Evolutionary conservation across 495 filamentous ascomycete species (phyloP), one percentile per base, ranked within the genome.

Genomic region (Lasiosphaeria hispida): DNA sequence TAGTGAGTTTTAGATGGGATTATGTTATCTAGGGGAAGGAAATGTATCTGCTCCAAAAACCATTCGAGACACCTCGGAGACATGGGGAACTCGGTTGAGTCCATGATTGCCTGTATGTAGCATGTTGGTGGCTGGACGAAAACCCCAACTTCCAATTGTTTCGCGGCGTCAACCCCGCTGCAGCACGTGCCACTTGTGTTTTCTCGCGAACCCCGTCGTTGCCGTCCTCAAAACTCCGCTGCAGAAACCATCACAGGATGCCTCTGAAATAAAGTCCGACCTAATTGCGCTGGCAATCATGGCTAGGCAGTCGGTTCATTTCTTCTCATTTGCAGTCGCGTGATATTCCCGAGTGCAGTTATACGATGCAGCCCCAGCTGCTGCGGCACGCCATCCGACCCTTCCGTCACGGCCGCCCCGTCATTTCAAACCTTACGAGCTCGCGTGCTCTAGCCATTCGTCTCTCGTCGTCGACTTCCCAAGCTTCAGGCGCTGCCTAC

Each of bases 241-340:
- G 74, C 69, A 77, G 71, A 75, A 69, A 75, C 68, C 68, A 75
- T 80, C 75, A 78, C 75, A 70, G 69, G 57, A 72, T 70, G 61
- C 49, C 34, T 48, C 30, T 50, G 41, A 51, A 59, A 62, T 57
- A 63, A 60, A 57, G 40, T 44, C 39, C 55, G 33, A 17, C 19
- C 55, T 15, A 11, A 37, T 39, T 42, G 42, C 59, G 59, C 59
- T 30, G 48, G 49, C 33, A 58, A 23, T 34, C 48, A 62, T 55
- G 54, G 59, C 43, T 30, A 40, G 14, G 23, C 42, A 7, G 14
- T 34, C 41, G 45, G 35, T 14, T 34, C 52, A 36, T 56, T 59
- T 47, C 37, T 30, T n/a, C 50, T n/a, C 17, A 18, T 13, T 30
- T 18, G 36, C 37, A 6, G n/a, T 14, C 51, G 19, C 34, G 38